Conservation (phyloP, 305 asterid species). For the Fraxinus xanthoxyloides region DNA sequence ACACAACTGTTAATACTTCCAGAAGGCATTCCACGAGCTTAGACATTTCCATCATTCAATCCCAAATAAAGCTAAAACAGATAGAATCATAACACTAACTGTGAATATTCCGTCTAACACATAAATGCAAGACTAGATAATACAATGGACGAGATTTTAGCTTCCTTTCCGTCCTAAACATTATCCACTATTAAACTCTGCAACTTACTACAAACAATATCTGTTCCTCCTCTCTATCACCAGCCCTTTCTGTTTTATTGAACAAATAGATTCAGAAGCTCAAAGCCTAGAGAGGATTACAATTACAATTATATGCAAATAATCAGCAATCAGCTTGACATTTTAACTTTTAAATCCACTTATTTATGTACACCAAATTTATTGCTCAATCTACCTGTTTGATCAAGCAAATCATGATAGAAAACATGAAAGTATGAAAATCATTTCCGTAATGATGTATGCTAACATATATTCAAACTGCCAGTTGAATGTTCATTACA, state of each 20-base stretch:
- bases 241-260: background rate
- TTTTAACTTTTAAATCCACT: background rate
- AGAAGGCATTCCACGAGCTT: background rate
- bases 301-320: background rate
- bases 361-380: background rate
- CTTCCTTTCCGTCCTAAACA: background rate
- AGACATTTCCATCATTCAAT: background rate
- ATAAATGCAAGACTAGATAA: background rate
- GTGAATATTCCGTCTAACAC: background rate
- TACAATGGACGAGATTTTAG: background rate
- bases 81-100: background rate
- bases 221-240: background rate
- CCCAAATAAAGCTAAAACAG: background rate
- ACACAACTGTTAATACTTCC: background rate
- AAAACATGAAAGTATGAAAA: background rate
- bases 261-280: background rate
- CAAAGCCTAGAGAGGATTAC: background rate
- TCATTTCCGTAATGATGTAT: background rate
- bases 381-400: background rate
- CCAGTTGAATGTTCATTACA: background rate
- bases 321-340: background rate
- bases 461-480: background rate
- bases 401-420: background rate
- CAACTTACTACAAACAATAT: background rate
- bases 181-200: background rate